Percentiles rank a stretch among this genome's conserved stretches.
Evolutionary conservation across 163 green algal species (phyloP).

Genomic region (Chlamydomonas reinhardtii): DNA sequence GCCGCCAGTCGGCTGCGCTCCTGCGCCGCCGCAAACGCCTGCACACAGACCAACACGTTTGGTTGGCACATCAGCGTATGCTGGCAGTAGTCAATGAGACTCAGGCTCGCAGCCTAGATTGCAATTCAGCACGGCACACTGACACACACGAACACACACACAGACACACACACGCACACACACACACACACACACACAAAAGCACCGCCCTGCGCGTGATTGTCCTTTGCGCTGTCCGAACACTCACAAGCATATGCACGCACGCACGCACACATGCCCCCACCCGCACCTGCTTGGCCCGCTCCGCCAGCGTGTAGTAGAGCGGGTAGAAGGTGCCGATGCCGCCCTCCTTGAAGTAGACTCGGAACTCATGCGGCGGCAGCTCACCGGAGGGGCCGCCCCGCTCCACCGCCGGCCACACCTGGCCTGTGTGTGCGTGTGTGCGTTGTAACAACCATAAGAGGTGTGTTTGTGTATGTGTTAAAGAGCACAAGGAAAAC

Average conservation of each 20-base stretch:
- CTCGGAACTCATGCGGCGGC: constrained; percentile 82
- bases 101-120: no score
- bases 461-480: background rate
- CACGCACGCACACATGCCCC: no score
- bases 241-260: no score
- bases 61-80: no score
- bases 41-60: background rate
- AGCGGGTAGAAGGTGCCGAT: constrained; percentile 72
- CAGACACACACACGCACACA: no score
- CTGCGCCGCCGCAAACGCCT: background rate
- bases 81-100: no score
- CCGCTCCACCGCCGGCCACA: constrained; percentile 74
- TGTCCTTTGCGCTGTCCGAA: no score
- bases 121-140: no score
- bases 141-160: background rate
- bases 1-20: background rate
- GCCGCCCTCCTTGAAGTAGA: constrained; percentile 90
- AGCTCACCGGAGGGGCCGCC: constrained; percentile 74
- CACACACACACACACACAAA: no score
- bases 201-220: no score
- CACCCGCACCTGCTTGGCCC: constrained; percentile 48
- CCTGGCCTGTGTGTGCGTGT: constrained; percentile 62
- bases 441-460: background rate
- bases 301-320: constrained; percentile 67
- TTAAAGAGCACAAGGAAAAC: background rate